A percentile compares a stretch with the other conserved stretches of the same genome.
Conservation (phyloP, 2,329 filamentous ascomycete species). For the Ophiostoma sp. region DNA sequence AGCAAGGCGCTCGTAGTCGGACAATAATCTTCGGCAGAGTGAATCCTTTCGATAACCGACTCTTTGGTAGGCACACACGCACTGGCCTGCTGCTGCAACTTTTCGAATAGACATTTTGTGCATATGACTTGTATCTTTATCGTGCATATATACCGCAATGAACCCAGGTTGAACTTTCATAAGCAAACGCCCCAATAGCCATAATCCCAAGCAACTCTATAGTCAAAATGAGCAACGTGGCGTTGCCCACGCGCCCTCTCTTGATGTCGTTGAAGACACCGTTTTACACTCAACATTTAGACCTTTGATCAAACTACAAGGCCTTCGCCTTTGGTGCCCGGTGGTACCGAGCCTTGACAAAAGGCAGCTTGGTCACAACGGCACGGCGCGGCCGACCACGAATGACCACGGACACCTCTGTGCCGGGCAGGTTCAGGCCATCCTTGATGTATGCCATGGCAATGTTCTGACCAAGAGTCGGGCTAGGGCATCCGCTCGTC, state of each 20-base stretch:
- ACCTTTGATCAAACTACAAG: not conserved
- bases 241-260: not conserved
- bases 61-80: too few relatives aligned
- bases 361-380: conserved; percentile 81
- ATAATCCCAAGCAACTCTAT: not conserved
- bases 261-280: not conserved
- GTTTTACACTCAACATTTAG: not conserved
- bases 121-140: not conserved
- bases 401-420: conserved; percentile 71
- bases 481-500: conserved; percentile 86
- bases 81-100: too few relatives aligned
- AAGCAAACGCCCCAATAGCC: not conserved
- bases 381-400: conserved; percentile 71
- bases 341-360: conserved; percentile 69
- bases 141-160: not conserved
- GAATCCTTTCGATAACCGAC: too few relatives aligned
- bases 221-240: not conserved
- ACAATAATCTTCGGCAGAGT: too few relatives aligned
- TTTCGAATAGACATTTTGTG: not conserved
- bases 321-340: conserved; percentile 4
- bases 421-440: conserved; percentile 76
- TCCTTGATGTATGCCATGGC: conserved; percentile 90
- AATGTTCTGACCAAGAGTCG: conserved; percentile 81
- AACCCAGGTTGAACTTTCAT: conserved; percentile 2
- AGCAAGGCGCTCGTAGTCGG: too few relatives aligned